Conservation (phyloP, 768 basidiomycete species). For the Pleurotus ostreatus region DNA sequence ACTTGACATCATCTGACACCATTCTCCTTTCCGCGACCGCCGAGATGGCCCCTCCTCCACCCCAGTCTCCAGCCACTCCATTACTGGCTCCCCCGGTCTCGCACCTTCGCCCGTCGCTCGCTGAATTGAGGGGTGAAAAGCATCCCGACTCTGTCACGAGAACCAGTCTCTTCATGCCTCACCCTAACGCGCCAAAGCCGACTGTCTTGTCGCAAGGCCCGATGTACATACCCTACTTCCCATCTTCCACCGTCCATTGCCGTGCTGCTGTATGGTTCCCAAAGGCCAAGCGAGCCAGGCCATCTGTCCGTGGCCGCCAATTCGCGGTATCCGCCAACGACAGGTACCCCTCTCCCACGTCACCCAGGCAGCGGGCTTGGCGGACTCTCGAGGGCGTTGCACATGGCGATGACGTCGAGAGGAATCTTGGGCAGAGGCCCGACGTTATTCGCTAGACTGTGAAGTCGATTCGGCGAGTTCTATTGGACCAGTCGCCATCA, state of each 20-base stretch:
- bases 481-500: constrained; percentile 56
- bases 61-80: constrained; percentile 13
- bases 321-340: too few species aligned
- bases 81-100: constrained; percentile 13
- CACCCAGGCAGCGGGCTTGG: background rate
- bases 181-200: constrained; percentile 44
- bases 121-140: constrained; percentile 25
- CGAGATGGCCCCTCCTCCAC: constrained; percentile 7
- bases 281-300: too few species aligned
- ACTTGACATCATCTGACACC: background rate
- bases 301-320: too few species aligned
- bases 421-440: constrained; percentile 24
- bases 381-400: background rate
- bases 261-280: constrained; percentile 8
- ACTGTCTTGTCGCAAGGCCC: constrained; percentile 40
- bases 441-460: constrained; percentile 59
- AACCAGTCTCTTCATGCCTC: constrained; percentile 36
- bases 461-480: constrained; percentile 46
- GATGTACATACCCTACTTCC: constrained; percentile 40
- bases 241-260: constrained; percentile 12
- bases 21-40: background rate
- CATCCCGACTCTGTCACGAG: constrained; percentile 21
- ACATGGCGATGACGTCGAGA: background rate
- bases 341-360: constrained; percentile 17
- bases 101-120: constrained; percentile 26